Percentiles rank a stretch among this genome's conserved stretches.
Evolutionary conservation across 2,329 filamentous ascomycete species (phyloP).

Genomic region (Nectriaceae sp.): DNA sequence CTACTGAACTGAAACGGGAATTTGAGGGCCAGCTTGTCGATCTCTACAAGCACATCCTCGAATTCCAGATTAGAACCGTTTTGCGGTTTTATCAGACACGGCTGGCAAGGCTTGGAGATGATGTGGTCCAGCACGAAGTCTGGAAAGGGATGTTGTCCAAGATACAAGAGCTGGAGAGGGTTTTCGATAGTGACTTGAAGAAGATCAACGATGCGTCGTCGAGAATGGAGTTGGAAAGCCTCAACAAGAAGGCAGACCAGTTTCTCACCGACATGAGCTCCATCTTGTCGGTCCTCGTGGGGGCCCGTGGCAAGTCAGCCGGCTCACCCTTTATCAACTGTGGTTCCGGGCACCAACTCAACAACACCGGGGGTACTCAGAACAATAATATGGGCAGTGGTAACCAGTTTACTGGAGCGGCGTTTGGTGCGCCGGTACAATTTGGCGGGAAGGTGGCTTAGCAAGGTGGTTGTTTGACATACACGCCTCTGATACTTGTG

Average conservation of each 20-base stretch:
- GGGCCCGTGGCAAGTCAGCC: not conserved
- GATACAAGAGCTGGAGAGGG: conserved; percentile 1
- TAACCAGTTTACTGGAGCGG: conserved; percentile 4
- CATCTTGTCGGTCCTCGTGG: not conserved
- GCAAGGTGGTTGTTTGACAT: not conserved
- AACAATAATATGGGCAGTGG: conserved; percentile 2
- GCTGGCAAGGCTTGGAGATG: conserved; percentile 9
- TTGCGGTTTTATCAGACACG: conserved; percentile 31
- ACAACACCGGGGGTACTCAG: conserved; percentile 1
- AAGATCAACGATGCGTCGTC: not conserved
- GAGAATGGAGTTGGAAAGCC: not conserved
- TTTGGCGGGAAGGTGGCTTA: conserved; percentile 22
- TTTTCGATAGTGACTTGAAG: not conserved
- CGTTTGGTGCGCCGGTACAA: not conserved
- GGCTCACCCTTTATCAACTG: not conserved
- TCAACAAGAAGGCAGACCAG: not conserved
- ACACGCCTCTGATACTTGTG: not conserved
- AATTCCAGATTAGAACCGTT: conserved; percentile 37
- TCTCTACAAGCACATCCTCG: conserved; percentile 36
- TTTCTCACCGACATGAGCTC: not conserved
- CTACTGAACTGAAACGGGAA: conserved; percentile 13
- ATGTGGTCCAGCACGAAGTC: conserved; percentile 13
- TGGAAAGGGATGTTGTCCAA: conserved; percentile 21
- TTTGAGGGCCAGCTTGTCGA: conserved; percentile 18
- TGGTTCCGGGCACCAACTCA: conserved; percentile 4